phyloP scores from a whole-genome alignment of 768 basidiomycete species.

The Kwoniella sp. region DNA sequence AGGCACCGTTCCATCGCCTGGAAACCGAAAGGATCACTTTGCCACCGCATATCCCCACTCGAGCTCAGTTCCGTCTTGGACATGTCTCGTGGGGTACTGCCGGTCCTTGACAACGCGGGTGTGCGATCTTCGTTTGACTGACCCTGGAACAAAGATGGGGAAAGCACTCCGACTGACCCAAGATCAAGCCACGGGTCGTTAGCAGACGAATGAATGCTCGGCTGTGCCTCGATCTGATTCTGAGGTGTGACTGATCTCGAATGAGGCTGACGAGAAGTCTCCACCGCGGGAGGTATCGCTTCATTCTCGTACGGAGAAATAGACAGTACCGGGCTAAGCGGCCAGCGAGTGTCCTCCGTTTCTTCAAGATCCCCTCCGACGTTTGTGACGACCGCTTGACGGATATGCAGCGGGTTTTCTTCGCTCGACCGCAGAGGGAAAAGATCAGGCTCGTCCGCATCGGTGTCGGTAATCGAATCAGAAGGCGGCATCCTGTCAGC shows the following conservation, averaged over 20 bases:
- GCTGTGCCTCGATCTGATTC: too few relatives aligned
- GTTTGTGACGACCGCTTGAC: too few relatives aligned
- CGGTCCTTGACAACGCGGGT: too few relatives aligned
- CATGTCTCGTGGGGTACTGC: too few relatives aligned
- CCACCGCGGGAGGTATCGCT: neutral
- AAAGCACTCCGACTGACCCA: neutral
- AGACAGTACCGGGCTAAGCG: too few relatives aligned
- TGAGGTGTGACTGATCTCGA: neutral
- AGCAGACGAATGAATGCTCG: neutral
- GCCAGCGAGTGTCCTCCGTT: too few relatives aligned
- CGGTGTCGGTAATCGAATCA: neutral
- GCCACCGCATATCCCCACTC: neutral
- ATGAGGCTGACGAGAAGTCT: neutral
- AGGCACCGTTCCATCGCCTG: conserved; percentile 7
- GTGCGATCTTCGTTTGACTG: neutral
- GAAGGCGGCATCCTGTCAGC: conserved; percentile 2
- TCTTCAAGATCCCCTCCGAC: too few relatives aligned
- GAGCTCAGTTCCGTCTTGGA: too few relatives aligned
- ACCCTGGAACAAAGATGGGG: neutral
- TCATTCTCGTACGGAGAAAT: too few relatives aligned
- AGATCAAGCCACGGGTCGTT: neutral
- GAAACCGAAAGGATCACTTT: conserved; percentile 4
- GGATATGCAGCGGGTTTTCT: too few relatives aligned
- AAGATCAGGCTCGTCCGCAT: neutral
- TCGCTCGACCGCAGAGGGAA: neutral